Conservation (phyloP, 768 basidiomycete species). For the Russula dissimulans region DNA sequence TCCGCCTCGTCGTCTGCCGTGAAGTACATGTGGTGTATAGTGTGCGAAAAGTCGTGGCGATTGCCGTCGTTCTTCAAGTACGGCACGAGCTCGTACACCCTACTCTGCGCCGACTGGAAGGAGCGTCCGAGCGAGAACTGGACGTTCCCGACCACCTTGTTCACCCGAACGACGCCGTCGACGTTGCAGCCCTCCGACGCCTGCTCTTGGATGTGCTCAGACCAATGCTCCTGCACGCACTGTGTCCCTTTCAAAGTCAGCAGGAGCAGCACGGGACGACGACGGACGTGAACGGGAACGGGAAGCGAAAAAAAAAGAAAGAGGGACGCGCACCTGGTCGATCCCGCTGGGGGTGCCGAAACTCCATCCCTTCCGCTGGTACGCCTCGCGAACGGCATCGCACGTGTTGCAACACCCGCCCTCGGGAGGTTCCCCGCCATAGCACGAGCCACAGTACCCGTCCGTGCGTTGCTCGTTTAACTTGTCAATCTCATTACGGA, state of each 20-base stretch:
- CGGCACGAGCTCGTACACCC: constrained; percentile 85
- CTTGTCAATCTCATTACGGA: constrained; percentile 84
- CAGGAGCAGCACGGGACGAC: too few species aligned
- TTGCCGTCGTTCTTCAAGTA: constrained; percentile 84
- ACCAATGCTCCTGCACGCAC: constrained; percentile 93
- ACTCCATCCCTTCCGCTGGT: constrained; percentile 91
- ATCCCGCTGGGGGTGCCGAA: constrained; percentile 84
- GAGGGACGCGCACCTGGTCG: constrained; percentile 61
- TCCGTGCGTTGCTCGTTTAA: constrained; percentile 49
- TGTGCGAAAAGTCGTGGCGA: constrained; percentile 91
- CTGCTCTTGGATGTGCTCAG: constrained; percentile 87
- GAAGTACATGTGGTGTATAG: constrained; percentile 73
- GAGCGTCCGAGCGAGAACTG: constrained; percentile 90
- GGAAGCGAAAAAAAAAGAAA: background rate
- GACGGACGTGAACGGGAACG: too few species aligned
- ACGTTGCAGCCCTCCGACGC: constrained; percentile 92
- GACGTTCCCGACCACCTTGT: constrained; percentile 95
- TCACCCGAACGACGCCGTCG: constrained; percentile 83
- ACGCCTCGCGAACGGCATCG: constrained; percentile 86
- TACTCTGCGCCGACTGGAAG: constrained; percentile 79
- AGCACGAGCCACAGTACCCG: constrained; percentile 92
- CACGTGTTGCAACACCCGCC: constrained; percentile 92
- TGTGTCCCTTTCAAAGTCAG: constrained; percentile 26
- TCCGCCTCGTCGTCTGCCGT: constrained; percentile 78
- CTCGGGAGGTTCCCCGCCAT: constrained; percentile 69